phyloP scores from a whole-genome alignment of 31 red algal genomes.

The Asparagopsis taxiformis region DNA sequence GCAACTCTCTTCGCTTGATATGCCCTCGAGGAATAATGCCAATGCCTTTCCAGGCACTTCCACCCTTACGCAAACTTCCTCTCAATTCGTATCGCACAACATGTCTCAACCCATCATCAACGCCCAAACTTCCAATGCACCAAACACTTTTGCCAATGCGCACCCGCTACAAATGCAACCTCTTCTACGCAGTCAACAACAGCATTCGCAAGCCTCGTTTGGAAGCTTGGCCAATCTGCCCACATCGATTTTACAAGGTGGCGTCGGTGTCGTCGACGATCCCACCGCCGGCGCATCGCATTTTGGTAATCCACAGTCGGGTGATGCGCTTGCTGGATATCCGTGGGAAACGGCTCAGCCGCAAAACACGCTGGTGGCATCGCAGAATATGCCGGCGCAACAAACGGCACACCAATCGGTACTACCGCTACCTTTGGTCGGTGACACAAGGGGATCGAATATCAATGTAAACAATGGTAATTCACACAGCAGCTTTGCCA shows the following conservation, averaged over 20 bases:
- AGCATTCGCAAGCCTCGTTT: background rate
- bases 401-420: background rate
- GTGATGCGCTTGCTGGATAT: background rate
- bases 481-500: background rate
- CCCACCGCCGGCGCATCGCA: background rate
- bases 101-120: too few species aligned
- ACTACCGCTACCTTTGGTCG: background rate
- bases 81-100: background rate
- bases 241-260: background rate
- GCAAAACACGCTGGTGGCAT: background rate
- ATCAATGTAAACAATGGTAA: background rate
- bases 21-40: background rate
- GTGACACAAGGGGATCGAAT: too few species aligned
- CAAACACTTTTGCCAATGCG: background rate
- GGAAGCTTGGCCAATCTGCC: background rate
- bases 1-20: background rate
- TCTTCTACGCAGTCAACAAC: background rate
- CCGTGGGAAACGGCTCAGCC: background rate
- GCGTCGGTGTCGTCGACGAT: background rate
- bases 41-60: background rate
- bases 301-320: background rate
- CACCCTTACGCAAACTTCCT: background rate
- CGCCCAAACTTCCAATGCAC: too few species aligned
- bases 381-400: background rate
- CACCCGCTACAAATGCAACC: background rate